A percentile compares a stretch with the other conserved stretches of the same genome.
These are phyloP conservation scores for Orobanche coerulescens DNA, from an alignment of 257 asterid species.

Conservation along the genomic window DNA sequence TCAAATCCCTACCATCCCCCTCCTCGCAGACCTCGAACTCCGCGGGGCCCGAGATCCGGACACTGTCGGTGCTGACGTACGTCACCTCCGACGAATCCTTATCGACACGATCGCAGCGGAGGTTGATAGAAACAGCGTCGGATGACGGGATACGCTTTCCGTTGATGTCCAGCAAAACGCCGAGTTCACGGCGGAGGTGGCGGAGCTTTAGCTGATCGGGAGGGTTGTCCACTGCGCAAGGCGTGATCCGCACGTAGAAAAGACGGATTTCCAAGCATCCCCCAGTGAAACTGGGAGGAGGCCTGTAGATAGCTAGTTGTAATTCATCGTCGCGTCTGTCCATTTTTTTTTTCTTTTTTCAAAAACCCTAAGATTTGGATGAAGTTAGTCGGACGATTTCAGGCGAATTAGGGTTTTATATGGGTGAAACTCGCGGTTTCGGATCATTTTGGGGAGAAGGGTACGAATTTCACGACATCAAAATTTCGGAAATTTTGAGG, in stretches of 20 bases:
- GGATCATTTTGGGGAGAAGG: neutral
- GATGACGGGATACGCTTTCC: constrained; percentile 49
- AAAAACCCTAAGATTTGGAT: constrained; percentile 14
- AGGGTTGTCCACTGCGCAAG: constrained; percentile 46
- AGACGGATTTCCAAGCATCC: constrained; percentile 74
- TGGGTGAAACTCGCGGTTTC: neutral
- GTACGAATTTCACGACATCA: too few relatives aligned
- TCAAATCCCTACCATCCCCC: constrained; percentile 41
- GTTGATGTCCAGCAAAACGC: constrained; percentile 57
- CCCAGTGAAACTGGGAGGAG: constrained; percentile 54
- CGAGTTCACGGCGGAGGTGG: constrained; percentile 69
- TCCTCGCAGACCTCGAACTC: constrained; percentile 74
- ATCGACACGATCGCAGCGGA: constrained; percentile 71
- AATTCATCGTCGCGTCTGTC: constrained; percentile 40
- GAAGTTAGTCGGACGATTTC: neutral
- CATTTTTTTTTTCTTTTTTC: constrained; percentile 22
- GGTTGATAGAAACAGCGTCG: constrained; percentile 44
- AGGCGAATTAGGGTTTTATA: constrained; percentile 3
- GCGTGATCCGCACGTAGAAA: constrained; percentile 66
- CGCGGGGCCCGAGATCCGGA: constrained; percentile 60
- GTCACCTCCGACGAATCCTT: constrained; percentile 80
- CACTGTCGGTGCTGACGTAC: constrained; percentile 70
- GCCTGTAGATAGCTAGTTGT: constrained; percentile 42
- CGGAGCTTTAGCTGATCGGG: constrained; percentile 60
- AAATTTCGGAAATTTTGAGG: neutral